Evolutionary conservation across 225 moss, liverwort and hornwort genomes (phyloP), one percentile per base, ranked within the genome.

Genomic region (Bryum argenteum): DNA sequence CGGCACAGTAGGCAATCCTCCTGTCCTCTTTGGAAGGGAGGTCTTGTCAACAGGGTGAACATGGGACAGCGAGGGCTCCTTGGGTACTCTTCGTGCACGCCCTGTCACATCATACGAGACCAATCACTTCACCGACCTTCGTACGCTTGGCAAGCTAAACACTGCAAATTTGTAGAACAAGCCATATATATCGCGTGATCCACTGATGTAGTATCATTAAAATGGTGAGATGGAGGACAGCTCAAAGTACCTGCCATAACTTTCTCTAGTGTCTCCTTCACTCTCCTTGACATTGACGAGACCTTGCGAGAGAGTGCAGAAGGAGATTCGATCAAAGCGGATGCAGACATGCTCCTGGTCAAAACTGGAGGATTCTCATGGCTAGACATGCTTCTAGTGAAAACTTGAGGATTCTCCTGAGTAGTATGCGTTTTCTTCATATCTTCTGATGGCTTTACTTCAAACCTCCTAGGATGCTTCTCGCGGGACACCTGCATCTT

Each of bases 251-350:
- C 96, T 89, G 96, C 70, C 71, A 96, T 79, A 14, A 93, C 96
- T 75, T 80, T 96, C 65, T 90, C 96, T 2, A 96, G 73, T 11
- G 96, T 91, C 73, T 91, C 89, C 57, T 90, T 93, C 66, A 96
- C 86, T 73, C 83, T 93, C 69, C 85, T 93, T 20, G 96, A 96
- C 81, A 96, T 88, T 15, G 78, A 90, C n/a, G 93, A 90, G 61
- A 96, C 89, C 77, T 82, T 93, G 75, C 87, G 91, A 20, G 96
- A 96, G 52, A 96, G 84, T n/a, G 89, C 80, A 65, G 93, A 84
- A 56, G 91, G 85, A 18, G 91, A 80, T 24, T 83, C 89, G 48
- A 80, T 76, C 40, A 93, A 66, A n/a, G 73, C 72, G 37, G 91
- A 83, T 50, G 87, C 74, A 26, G 93, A 96, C 71, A 84, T 81